Evolutionary conservation across 2,329 filamentous ascomycete genomes (phyloP).

Genomic region (Ophiostoma sp.): DNA sequence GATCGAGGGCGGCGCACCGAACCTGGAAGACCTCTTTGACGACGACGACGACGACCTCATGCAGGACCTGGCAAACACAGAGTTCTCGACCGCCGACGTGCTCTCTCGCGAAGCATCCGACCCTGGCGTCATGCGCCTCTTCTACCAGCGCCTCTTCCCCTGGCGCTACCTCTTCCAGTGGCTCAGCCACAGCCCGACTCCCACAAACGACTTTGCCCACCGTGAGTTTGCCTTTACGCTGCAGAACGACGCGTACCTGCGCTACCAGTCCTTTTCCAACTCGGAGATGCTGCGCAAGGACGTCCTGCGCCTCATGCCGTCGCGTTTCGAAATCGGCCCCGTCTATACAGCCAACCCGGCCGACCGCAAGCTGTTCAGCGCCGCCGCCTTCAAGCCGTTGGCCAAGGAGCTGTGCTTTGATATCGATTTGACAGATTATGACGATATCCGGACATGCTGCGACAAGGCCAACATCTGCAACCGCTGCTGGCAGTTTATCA

Average conservation of each 20-base stretch:
- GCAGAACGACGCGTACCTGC: slow-evolving; percentile 84
- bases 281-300: slow-evolving; percentile 77
- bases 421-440: slow-evolving; percentile 99
- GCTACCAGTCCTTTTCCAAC: slow-evolving; percentile 69
- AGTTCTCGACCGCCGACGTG: slow-evolving; percentile 8
- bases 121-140: slow-evolving; percentile 80
- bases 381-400: slow-evolving; percentile 75
- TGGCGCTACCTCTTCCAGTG: slow-evolving; percentile 95
- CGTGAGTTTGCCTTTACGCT: slow-evolving; percentile 95
- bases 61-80: slow-evolving; percentile 33
- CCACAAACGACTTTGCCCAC: slow-evolving; percentile 81
- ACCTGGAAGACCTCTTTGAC: slow-evolving; percentile 55
- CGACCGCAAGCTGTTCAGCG: slow-evolving; percentile 82
- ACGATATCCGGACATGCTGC: slow-evolving; percentile 93
- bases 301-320: slow-evolving; percentile 78
- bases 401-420: slow-evolving; percentile 96
- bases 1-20: slow-evolving; percentile 38
- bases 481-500: slow-evolving; percentile 96
- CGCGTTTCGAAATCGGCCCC: slow-evolving; percentile 97
- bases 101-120: slow-evolving; percentile 50
- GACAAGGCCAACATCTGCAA: slow-evolving; percentile 86
- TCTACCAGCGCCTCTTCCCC: slow-evolving; percentile 93
- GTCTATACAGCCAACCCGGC: slow-evolving; percentile 91
- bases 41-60: slow-evolving; percentile 54
- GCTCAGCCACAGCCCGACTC: slow-evolving; percentile 88